Evolutionary conservation across 176 grass and related monocot genomes (phyloP), one percentile per base, ranked within the genome.

Genomic region (Hordeum vulgare): DNA sequence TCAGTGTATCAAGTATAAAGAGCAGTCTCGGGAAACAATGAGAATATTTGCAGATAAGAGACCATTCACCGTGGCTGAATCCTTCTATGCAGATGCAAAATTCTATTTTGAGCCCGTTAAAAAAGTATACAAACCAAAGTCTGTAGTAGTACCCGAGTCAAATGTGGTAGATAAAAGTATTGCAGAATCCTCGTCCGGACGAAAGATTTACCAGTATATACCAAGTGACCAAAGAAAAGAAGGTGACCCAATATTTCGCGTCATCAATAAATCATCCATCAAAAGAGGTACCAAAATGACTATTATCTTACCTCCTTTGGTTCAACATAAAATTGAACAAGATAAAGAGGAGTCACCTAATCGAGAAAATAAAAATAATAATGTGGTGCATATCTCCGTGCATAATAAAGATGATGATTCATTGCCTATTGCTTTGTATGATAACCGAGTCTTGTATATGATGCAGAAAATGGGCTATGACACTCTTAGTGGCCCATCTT

Each of bases 121-220:
- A n/a, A 80, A 80, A 27, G 40, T 71, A 25, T 6, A 26, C 11
- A 71, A 71, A 7, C 18, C 23, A 44, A 71, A 71, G 12, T 6
- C 36, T 4, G 14, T 7, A 1, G 1, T 11, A 1, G 1, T 21
- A 21, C 9, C 1, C 5, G 15, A 70, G 20, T 15, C 24, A 12
- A 13, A 11, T 3, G 0, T 29, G 0, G 1, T 9, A 6, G 9
- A 39, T 0, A 12, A 3, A 9, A 13, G 24, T 14, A 1, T 0
- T 0, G 0, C 7, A 0, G 8, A 57, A 26, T 54, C 15, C 0
- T 31, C 47, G 1, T 40, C 31, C 12, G 11, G 0, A 6, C 0
- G 3, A 4, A 57, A 59, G 17, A 13, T 21, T 28, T 71, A 81
- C 0, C 80, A 47, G 3, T 72, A 61, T 17, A 61, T 82, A 31